Evolutionary conservation across 2,329 filamentous ascomycete species (phyloP), one percentile per base, ranked within the genome.

Genomic region (Ceratocystis ficicola): DNA sequence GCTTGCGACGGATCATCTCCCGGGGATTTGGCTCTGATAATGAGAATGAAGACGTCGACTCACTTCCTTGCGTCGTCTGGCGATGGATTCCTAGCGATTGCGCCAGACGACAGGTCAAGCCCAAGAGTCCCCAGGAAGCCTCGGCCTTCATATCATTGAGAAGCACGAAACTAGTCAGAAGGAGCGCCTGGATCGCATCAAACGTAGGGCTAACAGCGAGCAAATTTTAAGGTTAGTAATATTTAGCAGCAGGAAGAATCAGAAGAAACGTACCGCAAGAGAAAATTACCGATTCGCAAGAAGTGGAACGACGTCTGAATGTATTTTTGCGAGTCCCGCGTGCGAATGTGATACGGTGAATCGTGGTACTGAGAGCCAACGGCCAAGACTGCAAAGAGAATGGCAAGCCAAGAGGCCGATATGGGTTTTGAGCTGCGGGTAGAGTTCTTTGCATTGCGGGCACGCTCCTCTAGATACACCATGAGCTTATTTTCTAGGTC

Each of bases 81-180:
- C 81, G 77, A 70, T 87, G 84, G 10, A 87, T 75, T 3, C 84
- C 84, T 1, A 87, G 75, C 0, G 84, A 86, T 71, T 86, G 83
- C 0, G 84, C 84, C n/a, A 87, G 77, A 30, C 84, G 79, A 68
- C 83, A 86, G 0, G 84, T 86, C 57, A 86, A 78, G 0, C 84
- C 84, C 63, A 85, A 79, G 64, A 87, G 72, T 0, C 84, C 84
- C 84, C 84, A 87, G 0, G 84, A 86, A 0, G 83, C 84, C 70
- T 87, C 84, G 1, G 84, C 84, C 71, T 86, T 86, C 84, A 87
- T 87, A 67, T 87, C 84, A 69, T 87, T 87, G 30, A 86, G 75
- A 1, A 87, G 75, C 1, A 85, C 83, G 68, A 86, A 86, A 36
- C 83, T 80, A 3, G 83, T 83, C 55, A 87, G 78, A 0, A 87